Conservation (phyloP, 2,329 filamentous ascomycete genomes). For the Colletotrichum chrysophilum region DNA sequence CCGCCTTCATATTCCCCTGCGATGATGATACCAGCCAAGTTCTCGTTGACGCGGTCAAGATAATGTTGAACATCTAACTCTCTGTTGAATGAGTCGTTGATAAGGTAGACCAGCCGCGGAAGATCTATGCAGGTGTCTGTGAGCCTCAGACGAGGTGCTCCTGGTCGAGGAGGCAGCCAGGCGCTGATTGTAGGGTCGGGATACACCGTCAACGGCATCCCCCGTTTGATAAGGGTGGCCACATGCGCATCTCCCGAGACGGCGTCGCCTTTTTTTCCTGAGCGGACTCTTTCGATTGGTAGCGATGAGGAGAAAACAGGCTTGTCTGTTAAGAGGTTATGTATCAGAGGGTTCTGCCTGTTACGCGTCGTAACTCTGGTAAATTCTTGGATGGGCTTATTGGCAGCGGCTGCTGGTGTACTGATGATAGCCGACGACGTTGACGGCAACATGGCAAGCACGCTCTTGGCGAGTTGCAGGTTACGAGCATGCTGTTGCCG, state of each 20-base stretch:
- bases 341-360: slow-evolving; percentile 83
- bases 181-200: slow-evolving; percentile 69
- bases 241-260: slow-evolving; percentile 30
- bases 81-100: slow-evolving; percentile 91
- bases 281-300: slow-evolving; percentile 69
- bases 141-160: slow-evolving; percentile 67
- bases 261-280: slow-evolving; percentile 20
- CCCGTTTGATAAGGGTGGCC: slow-evolving; percentile 87
- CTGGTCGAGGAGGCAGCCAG: slow-evolving; percentile 72
- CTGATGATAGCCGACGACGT: slow-evolving; percentile 89
- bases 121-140: slow-evolving; percentile 85
- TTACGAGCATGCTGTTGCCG: slow-evolving; percentile 61
- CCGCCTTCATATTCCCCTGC: slow-evolving; percentile 97
- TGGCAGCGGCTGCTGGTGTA: slow-evolving; percentile 81
- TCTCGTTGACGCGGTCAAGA: slow-evolving; percentile 77
- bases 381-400: slow-evolving; percentile 40
- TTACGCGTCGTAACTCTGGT: slow-evolving; percentile 58
- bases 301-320: slow-evolving; percentile 91
- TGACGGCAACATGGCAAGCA: slow-evolving; percentile 78
- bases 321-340: slow-evolving; percentile 95
- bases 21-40: slow-evolving; percentile 89
- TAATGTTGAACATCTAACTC: slow-evolving; percentile 86
- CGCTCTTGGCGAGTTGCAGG: slow-evolving; percentile 71
- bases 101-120: slow-evolving; percentile 80
- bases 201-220: slow-evolving; percentile 86